Percentiles rank a stretch among this genome's conserved stretches.
Conservation (phyloP, 2,329 filamentous ascomycete species). For the Didymella pinodella region DNA sequence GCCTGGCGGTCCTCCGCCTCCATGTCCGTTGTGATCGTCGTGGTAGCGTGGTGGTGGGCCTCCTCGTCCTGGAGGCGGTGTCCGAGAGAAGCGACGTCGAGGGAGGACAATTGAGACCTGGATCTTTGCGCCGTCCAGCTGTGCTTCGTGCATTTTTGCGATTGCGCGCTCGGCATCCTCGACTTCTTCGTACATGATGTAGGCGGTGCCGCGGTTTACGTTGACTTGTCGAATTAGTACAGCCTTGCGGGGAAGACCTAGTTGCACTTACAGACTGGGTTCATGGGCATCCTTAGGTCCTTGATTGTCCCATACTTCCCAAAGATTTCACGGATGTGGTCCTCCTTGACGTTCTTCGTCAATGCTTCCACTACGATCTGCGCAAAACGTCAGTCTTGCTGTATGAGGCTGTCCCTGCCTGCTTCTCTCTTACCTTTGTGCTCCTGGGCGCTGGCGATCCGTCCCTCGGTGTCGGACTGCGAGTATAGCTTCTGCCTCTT, state of each 20-base stretch:
- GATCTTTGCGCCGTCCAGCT: conserved; percentile 82
- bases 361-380: conserved; percentile 96
- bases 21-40: conserved; percentile 31
- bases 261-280: conserved; percentile 75
- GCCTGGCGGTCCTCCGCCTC: conserved; percentile 46
- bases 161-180: conserved; percentile 87
- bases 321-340: conserved; percentile 91
- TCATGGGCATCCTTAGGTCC: conserved; percentile 89
- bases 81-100: conserved; percentile 79
- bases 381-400: conserved; percentile 13
- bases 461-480: conserved; percentile 47
- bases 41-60: conserved; percentile 52
- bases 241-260: neutral
- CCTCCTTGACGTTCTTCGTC: conserved; percentile 91
- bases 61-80: conserved; percentile 75
- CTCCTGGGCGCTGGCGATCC: conserved; percentile 47
- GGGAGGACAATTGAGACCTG: conserved; percentile 90
- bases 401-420: conserved; percentile 8
- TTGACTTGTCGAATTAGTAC: conserved; percentile 65
- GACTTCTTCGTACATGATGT: conserved; percentile 82
- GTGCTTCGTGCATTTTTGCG: conserved; percentile 97
- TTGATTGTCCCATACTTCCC: conserved; percentile 84
- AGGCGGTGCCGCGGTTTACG: conserved; percentile 91
- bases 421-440: conserved; percentile 44
- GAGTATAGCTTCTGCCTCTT: conserved; percentile 46